Conservation (phyloP, 257 asterid species). For the Avicennia marina region DNA sequence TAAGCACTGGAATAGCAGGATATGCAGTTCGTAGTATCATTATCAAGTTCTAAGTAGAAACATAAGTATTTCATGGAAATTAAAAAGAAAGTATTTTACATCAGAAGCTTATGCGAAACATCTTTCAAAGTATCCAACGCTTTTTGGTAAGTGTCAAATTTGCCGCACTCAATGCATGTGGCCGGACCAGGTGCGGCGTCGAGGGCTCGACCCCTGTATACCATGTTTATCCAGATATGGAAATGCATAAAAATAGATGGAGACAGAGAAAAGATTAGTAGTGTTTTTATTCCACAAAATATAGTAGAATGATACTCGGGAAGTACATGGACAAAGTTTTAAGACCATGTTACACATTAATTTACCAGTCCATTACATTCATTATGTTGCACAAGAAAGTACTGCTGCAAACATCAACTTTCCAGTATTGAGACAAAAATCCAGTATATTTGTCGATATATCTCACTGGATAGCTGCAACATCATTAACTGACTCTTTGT, state of each 20-base stretch:
- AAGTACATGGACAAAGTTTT: background rate
- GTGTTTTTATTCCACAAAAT: too few relatives aligned
- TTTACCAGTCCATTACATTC: background rate
- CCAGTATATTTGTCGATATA: background rate
- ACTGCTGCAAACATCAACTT: background rate
- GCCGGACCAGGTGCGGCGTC: too few relatives aligned
- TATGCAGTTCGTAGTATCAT: background rate
- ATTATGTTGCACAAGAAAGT: background rate
- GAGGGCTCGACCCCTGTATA: too few relatives aligned
- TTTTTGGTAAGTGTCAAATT: too few relatives aligned
- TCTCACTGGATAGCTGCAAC: background rate
- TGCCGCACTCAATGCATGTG: background rate
- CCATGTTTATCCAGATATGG: too few relatives aligned
- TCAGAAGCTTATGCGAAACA: background rate
- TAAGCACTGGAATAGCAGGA: background rate
- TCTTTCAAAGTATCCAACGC: background rate
- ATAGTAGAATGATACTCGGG: too few relatives aligned
- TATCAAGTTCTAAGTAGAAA: background rate
- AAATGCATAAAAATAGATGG: too few relatives aligned
- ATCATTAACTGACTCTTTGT: background rate
- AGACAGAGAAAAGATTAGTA: too few relatives aligned
- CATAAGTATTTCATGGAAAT: background rate
- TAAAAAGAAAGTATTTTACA: background rate
- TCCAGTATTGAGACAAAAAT: background rate
- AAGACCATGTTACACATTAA: background rate